Evolutionary conservation across 768 basidiomycete species (phyloP).

Genomic region (Clathrus columnatus): DNA sequence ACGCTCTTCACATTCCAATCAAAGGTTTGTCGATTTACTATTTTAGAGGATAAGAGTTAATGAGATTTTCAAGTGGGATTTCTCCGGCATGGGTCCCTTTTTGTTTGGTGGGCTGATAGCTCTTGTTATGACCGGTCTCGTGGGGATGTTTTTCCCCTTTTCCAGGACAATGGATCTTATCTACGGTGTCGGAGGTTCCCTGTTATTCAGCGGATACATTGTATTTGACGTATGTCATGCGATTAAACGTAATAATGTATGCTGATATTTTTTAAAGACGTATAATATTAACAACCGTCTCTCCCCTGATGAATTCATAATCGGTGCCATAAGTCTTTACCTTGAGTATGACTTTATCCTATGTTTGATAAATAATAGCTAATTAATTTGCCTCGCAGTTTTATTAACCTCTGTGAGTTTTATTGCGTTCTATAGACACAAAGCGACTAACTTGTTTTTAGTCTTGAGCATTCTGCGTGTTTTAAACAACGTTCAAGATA

Average conservation of each 20-base stretch:
- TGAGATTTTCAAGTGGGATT: slow-evolving; percentile 65
- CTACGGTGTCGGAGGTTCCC: slow-evolving; percentile 66
- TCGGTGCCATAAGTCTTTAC: slow-evolving; percentile 89
- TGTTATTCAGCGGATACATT: slow-evolving; percentile 85
- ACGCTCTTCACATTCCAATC: slow-evolving; percentile 93
- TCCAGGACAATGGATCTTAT: slow-evolving; percentile 70
- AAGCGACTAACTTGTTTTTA: slow-evolving; percentile 19
- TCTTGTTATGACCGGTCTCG: slow-evolving; percentile 68
- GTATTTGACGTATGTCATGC: slow-evolving; percentile 49
- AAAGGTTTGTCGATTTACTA: slow-evolving; percentile 46
- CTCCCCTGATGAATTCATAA: slow-evolving; percentile 88
- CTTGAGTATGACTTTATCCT: slow-evolving; percentile 59
- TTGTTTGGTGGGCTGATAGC: slow-evolving; percentile 80
- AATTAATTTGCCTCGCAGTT: slow-evolving; percentile 34
- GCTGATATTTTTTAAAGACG: slow-evolving; percentile 31
- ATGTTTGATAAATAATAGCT: slow-evolving; percentile 11
- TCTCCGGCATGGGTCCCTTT: slow-evolving; percentile 86
- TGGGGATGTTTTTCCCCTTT: slow-evolving; percentile 85
- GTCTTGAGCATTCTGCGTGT: slow-evolving; percentile 83
- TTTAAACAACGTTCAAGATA: slow-evolving; percentile 47
- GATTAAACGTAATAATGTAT: not conserved
- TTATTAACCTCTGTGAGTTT: slow-evolving; percentile 77
- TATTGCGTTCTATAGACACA: not conserved
- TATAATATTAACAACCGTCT: slow-evolving; percentile 81
- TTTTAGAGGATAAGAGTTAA: not conserved